phyloP scores from a whole-genome alignment of 768 basidiomycete species.

The Pleurotus tuber-regium region DNA sequence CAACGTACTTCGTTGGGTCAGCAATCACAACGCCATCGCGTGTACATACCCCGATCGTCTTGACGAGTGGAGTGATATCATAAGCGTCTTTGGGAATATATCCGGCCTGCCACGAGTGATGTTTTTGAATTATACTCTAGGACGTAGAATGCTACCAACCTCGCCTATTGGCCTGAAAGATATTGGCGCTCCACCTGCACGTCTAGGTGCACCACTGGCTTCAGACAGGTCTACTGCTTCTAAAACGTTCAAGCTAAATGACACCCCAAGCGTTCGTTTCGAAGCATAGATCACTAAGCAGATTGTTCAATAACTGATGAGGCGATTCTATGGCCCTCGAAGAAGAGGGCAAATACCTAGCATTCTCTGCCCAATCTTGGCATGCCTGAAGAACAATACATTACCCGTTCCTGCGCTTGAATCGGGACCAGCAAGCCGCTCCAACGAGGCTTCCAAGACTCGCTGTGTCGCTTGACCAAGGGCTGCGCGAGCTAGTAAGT shows the following conservation, averaged over 20 bases:
- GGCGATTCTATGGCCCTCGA: background rate
- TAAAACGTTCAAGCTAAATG: constrained; percentile 51
- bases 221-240: constrained; percentile 50
- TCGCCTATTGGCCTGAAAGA: constrained; percentile 67
- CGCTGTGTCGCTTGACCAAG: constrained; percentile 44
- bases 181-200: constrained; percentile 24
- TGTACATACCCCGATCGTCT: constrained; percentile 64
- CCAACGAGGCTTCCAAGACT: constrained; percentile 53
- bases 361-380: constrained; percentile 48
- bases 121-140: background rate
- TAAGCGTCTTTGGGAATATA: constrained; percentile 72
- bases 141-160: constrained; percentile 35
- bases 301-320: background rate
- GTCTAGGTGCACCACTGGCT: constrained; percentile 31
- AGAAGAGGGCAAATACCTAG: constrained; percentile 43
- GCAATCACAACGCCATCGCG: constrained; percentile 63
- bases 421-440: constrained; percentile 56
- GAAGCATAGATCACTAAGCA: constrained; percentile 63
- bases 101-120: constrained; percentile 42
- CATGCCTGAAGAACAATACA: constrained; percentile 62
- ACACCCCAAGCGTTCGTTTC: constrained; percentile 59
- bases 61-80: constrained; percentile 55
- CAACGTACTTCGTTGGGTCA: constrained; percentile 64
- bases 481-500: constrained; percentile 61
- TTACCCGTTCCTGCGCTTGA: constrained; percentile 23